Evolutionary conservation across 2,329 filamentous ascomycete species (phyloP), one percentile per base, ranked within the genome.

Genomic region (Berkeleyomyces basicola): DNA sequence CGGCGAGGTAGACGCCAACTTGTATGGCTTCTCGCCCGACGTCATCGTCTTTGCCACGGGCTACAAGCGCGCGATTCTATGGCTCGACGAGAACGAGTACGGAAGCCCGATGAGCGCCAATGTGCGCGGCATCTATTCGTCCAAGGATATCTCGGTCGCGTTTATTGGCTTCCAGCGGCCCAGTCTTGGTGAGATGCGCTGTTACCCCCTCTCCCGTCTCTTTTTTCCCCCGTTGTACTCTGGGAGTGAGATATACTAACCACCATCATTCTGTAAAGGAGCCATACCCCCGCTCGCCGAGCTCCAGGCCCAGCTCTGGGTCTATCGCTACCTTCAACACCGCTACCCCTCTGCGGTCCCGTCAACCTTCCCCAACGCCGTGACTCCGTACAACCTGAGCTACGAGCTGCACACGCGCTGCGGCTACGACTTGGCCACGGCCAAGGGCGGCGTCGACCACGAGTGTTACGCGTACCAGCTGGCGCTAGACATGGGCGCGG

Each of bases 91-190:
- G 23, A 40, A 33, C 0, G 67, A 67, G 0, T 77, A 77, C 61
- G 75, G 78, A 0, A 72, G 70, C 4, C 75, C 78, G 5, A 70
- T 75, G 58, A 76, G 81, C 57, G 70, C 75, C 23, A 75, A 78
- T 64, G 76, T 82, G 11, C 77, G 80, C n/a, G 73, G 77, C 16
- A 74, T 85, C 57, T 83, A 82, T 69, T 72, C 70, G 36, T 62
- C 67, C 2, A 69, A 69, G 3, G 72, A 76, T 42, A 69, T 74
- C 1, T 71, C 71, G 0, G 66, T 78, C 0, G 76, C 71, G 2
- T 79, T 76, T 66, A 76, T 79, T 58, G 77, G 77, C 7, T 79
- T 78, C 62, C 70, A 78, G 4, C 72, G 77, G 0, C 77, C 76
- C 3, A 70, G 72, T 9, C 71, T 77, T 43, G 75, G 74, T 73